phyloP scores from a whole-genome alignment of 2,329 filamentous ascomycete genomes.

The Fusarium solani-melongenae region DNA sequence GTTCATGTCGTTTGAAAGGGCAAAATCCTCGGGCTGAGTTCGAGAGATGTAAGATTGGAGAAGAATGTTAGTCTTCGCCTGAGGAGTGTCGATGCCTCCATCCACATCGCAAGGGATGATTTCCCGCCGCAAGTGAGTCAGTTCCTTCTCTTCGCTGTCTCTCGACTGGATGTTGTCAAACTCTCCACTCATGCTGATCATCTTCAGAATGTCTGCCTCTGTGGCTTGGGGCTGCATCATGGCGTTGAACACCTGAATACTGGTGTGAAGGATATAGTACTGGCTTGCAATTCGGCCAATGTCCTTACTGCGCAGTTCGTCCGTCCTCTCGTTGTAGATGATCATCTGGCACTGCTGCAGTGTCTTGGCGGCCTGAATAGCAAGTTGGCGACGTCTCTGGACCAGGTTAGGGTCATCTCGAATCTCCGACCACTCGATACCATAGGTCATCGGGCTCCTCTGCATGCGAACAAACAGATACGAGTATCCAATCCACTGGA shows the following conservation, averaged over 20 bases:
- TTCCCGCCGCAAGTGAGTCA: conserved; percentile 78
- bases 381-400: conserved; percentile 83
- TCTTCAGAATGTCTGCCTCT: conserved; percentile 92
- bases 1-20: conserved; percentile 88
- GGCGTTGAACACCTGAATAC: conserved; percentile 94
- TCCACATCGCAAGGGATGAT: conserved; percentile 82
- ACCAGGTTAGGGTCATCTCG: conserved; percentile 89
- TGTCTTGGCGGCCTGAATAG: conserved; percentile 87
- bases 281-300: conserved; percentile 97
- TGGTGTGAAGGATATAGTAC: conserved; percentile 93
- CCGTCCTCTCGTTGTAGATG: conserved; percentile 94
- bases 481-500: conserved; percentile 97
- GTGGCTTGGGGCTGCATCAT: conserved; percentile 89
- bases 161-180: conserved; percentile 97
- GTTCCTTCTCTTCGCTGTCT: conserved; percentile 89
- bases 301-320: conserved; percentile 93
- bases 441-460: conserved; percentile 89
- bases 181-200: conserved; percentile 98
- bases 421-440: conserved; percentile 94
- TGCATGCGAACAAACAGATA: conserved; percentile 98
- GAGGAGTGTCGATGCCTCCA: conserved; percentile 75
- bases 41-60: conserved; percentile 94
- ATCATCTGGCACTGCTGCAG: conserved; percentile 98
- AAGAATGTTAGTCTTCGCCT: conserved; percentile 95
- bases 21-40: conserved; percentile 90